Evolutionary conservation across 2,329 filamentous ascomycete genomes (phyloP).

Genomic region (Mollisia scopiformis): DNA sequence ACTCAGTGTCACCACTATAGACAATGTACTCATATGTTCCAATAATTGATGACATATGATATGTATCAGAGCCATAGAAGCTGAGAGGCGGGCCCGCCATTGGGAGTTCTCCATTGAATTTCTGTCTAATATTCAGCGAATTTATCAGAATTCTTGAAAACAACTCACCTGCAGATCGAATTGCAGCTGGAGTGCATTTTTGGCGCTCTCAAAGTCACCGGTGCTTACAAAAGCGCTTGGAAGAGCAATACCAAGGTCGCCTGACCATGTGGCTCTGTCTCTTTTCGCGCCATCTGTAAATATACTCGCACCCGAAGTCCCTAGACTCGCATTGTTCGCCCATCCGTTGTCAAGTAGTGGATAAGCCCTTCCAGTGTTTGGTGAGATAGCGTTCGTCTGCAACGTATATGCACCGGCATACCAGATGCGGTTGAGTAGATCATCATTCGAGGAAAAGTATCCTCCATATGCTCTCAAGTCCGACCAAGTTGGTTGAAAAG

Average conservation of each 20-base stretch:
- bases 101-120: slow-evolving; percentile 44
- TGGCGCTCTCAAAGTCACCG: slow-evolving; percentile 52
- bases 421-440: slow-evolving; percentile 56
- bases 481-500: slow-evolving; percentile 45
- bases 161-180: slow-evolving; percentile 31
- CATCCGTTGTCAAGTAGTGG: slow-evolving; percentile 10
- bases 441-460: slow-evolving; percentile 54
- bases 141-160: slow-evolving; percentile 23
- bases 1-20: slow-evolving; percentile 54
- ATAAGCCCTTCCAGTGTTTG: slow-evolving; percentile 14
- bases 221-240: slow-evolving; percentile 58
- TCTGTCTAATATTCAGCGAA: not conserved
- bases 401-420: slow-evolving; percentile 52
- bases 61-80: slow-evolving; percentile 49
- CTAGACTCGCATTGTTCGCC: slow-evolving; percentile 11
- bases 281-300: slow-evolving; percentile 58
- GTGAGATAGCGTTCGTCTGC: slow-evolving; percentile 34
- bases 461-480: slow-evolving; percentile 52
- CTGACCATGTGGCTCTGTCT: slow-evolving; percentile 62
- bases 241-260: slow-evolving; percentile 61
- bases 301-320: slow-evolving; percentile 26
- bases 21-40: slow-evolving; percentile 61
- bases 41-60: slow-evolving; percentile 61
- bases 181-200: slow-evolving; percentile 47
- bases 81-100: slow-evolving; percentile 51